Conservation (phyloP, 2,329 filamentous ascomycete genomes). For the Pyricularia pennisetigena region DNA sequence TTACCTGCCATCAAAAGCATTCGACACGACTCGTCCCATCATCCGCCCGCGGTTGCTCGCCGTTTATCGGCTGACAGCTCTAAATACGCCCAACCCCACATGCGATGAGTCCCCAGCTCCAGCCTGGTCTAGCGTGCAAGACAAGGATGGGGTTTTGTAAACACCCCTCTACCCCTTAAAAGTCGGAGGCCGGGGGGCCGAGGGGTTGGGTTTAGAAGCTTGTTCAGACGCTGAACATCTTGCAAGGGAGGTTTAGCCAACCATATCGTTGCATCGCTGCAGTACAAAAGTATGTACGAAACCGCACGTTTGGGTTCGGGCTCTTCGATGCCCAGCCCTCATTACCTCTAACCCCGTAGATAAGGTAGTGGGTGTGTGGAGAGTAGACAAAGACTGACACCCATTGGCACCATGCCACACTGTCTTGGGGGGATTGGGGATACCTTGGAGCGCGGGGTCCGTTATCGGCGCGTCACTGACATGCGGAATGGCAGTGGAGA, state of each 20-base stretch:
- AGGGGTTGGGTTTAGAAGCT: background rate
- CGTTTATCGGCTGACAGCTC: background rate
- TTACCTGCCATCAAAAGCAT: background rate
- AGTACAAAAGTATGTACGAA: too few species aligned
- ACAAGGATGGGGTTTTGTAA: background rate
- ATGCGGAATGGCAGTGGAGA: too few species aligned
- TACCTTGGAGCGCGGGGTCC: background rate
- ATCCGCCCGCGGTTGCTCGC: background rate
- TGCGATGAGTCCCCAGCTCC: background rate
- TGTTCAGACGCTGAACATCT: background rate
- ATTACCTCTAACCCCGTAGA: too few species aligned
- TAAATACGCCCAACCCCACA: background rate
- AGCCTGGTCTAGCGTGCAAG: background rate
- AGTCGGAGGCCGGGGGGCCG: background rate
- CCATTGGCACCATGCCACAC: background rate
- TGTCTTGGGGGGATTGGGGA: background rate
- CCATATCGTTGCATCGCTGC: too few species aligned
- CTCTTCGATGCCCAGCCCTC: too few species aligned
- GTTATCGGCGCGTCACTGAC: background rate
- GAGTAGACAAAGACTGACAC: too few species aligned
- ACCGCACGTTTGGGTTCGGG: too few species aligned
- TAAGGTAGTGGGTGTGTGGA: too few species aligned
- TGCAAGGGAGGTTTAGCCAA: background rate
- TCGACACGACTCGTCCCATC: background rate
- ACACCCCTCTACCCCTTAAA: background rate